Base-by-base conservation (phyloP, 257 asterid genomes). In the Solanum tacnaense region DNA sequence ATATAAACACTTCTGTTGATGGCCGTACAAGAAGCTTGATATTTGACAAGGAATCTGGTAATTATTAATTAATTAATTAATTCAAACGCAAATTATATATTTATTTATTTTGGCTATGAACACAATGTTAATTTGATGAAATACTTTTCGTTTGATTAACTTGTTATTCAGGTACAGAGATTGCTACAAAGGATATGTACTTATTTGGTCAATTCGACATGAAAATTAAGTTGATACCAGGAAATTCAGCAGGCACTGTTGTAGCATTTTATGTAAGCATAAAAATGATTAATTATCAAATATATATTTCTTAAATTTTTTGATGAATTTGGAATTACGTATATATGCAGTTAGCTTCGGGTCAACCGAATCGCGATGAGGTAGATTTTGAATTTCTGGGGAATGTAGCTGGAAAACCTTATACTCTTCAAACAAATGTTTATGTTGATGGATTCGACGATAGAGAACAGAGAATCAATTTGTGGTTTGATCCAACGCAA, bases 341-440 rank as follows among this genome's bases (percentile, higher is more conserved):
- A 9, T 41, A 89, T 91, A 15, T 91, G 93, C 96, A 97, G 98
- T 88, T 97, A 44, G 86, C 92, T 31, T 94, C 98, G 4, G 88
- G 89, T 39, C 92, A 92, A 39, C 89, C 98, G 4, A 94, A 93
- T 86, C 93, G 92, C 1, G 98, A 97, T 78, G 99, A 97, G 92
- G 12, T 97, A n/a, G 99, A 97, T 89, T 97, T 97, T 87, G 99
- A 97, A 83, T 97, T 97, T 92, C 93, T 97, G 16, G 99, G 99
- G 0, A 95, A 94, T 86, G 93, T 90, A 13, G 88, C 84, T 4
- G 98, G 98, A 1, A 87, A 93, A 41, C 95, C 95, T 67, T 93
- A 92, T 62, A 91, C 89, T 49, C 90, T 97, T 15, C 99, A 97
- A 90, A 97, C 99, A 1, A 97, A 97, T 91, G 94, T 96, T 9